Percentiles rank a stretch among this genome's conserved stretches.
phyloP scores from a whole-genome alignment of 2,329 filamentous ascomycete species.

The Aspergillus aculeatinus region DNA sequence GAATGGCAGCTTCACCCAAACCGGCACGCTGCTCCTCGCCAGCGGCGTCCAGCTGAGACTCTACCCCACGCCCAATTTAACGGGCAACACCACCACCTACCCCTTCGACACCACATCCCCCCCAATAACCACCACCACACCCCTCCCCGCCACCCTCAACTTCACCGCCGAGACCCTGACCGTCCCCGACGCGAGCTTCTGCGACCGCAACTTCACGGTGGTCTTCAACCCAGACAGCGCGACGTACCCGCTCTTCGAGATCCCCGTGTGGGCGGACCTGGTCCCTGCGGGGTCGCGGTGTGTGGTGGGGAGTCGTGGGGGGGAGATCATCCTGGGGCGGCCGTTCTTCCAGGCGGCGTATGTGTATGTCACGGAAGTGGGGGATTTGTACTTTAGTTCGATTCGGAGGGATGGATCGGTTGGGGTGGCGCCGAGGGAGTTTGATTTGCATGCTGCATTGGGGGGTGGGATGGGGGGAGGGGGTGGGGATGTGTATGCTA shows the following conservation, averaged over 20 bases:
- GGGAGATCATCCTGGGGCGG: background rate
- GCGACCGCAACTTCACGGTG: background rate
- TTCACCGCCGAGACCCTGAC: background rate
- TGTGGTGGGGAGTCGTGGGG: background rate
- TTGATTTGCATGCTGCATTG: constrained; percentile 1
- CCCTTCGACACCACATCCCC: background rate
- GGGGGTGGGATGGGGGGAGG: background rate
- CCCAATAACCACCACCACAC: background rate
- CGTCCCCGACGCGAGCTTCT: background rate
- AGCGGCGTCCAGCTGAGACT: background rate
- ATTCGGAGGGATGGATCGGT: background rate
- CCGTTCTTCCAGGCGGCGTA: constrained; percentile 10
- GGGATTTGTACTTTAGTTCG: constrained; percentile 3
- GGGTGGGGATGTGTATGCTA: background rate
- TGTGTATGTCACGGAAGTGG: background rate
- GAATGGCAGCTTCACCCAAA: background rate
- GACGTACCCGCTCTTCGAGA: background rate
- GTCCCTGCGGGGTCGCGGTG: background rate
- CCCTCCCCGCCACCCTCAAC: background rate
- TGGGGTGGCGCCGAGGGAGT: background rate
- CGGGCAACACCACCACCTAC: background rate
- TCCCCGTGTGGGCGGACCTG: background rate
- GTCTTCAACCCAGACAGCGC: background rate
- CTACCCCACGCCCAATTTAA: background rate
- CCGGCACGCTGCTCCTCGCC: background rate